phyloP scores from a whole-genome alignment of 208 protist genomes.

The Acanthamoeba castellanii region DNA sequence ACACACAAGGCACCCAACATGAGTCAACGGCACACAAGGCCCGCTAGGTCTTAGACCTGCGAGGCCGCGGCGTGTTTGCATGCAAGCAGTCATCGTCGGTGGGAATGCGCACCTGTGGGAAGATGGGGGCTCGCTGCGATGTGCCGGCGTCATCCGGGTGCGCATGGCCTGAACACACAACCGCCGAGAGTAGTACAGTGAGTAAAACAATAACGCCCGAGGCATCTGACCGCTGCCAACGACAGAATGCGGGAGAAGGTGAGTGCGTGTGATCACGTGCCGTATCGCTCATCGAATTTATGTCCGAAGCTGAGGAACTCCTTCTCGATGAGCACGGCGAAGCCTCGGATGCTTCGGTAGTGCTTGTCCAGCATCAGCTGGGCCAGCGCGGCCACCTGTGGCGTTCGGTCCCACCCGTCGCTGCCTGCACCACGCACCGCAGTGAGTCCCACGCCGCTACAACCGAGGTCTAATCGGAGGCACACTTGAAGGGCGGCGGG shows the following conservation, averaged over 20 bases:
- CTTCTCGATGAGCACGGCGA: conserved; percentile 92
- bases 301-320: conserved; percentile 93
- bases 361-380: conserved; percentile 93
- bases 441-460: background rate
- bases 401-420: conserved; percentile 94
- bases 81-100: background rate
- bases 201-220: background rate
- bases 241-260: background rate
- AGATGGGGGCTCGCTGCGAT: conserved; percentile 92
- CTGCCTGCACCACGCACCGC: background rate
- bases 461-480: background rate
- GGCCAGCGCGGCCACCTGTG: conserved; percentile 91
- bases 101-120: conserved; percentile 89
- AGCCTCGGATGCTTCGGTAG: conserved; percentile 92
- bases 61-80: background rate
- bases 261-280: background rate
- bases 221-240: background rate
- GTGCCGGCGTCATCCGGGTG: background rate
- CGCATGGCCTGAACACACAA: background rate
- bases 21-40: too few relatives aligned
- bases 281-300: conserved; percentile 72
- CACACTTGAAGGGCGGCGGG: background rate
- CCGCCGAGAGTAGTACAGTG: background rate
- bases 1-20: background rate
- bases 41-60: too few relatives aligned